Evolutionary conservation across 1,139 yeast genomes (phyloP).

Genomic region (Protomyces pachydermus): DNA sequence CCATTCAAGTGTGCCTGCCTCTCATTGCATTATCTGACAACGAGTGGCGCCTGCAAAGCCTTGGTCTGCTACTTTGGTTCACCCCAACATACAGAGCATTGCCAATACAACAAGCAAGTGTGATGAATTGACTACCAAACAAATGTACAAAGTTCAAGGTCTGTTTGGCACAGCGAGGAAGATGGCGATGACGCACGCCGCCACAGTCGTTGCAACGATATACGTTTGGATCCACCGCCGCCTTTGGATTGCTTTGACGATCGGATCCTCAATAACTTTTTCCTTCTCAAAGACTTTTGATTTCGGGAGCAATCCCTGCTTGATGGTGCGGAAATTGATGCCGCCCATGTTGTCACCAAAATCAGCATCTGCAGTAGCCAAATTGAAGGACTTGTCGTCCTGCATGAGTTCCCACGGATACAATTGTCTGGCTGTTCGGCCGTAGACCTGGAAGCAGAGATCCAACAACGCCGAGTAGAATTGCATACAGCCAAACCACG

Average conservation of each 20-base stretch:
- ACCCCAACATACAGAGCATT: neutral
- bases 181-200: slow-evolving; percentile 23
- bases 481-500: slow-evolving; percentile 27
- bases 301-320: slow-evolving; percentile 9
- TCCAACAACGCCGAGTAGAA: slow-evolving; percentile 21
- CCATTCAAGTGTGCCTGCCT: neutral
- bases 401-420: slow-evolving; percentile 24
- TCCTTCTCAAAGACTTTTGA: slow-evolving; percentile 25
- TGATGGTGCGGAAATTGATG: slow-evolving; percentile 13
- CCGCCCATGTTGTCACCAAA: slow-evolving; percentile 18
- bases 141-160: neutral
- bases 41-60: neutral
- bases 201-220: slow-evolving; percentile 23
- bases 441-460: slow-evolving; percentile 25
- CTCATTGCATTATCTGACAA: neutral
- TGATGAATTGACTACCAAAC: neutral
- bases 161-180: slow-evolving; percentile 25
- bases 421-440: slow-evolving; percentile 24
- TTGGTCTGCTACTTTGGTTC: neutral
- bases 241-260: slow-evolving; percentile 15
- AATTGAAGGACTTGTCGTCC: slow-evolving; percentile 24
- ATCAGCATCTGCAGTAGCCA: slow-evolving; percentile 22
- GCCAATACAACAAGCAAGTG: neutral
- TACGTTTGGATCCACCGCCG: slow-evolving; percentile 23
- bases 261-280: slow-evolving; percentile 25